Base-by-base conservation (phyloP, 441 rosid species). In the Brassica hybrid region DNA sequence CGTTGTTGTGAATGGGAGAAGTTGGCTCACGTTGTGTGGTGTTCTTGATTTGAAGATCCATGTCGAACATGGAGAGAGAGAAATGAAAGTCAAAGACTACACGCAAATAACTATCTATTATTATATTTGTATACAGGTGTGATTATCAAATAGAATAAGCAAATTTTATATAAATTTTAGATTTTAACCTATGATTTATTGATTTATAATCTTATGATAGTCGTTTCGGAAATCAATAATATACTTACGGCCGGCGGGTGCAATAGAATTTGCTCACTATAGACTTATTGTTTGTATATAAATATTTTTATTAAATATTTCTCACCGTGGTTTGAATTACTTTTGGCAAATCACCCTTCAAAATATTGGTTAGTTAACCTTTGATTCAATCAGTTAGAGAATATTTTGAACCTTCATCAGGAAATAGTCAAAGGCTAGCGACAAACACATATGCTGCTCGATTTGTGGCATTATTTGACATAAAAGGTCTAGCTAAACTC, bases 41-140 rank as follows among this genome's bases (percentile, higher is more conserved):
- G 38, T 56, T 76, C 59, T 70, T 76, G 50, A 64, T 70, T 63
- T 70, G 59, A 63, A 8, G 27, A 64, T 56, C 50, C 71, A 76
- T 76, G 70, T 62, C 16, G 30, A 14, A 34, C 16, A n/a, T 48
- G 5, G 6, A 48, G 48, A 18, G 79, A 58, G 57, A 14, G 1
- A 5, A 14, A 50, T 0, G 25, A 25, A 16, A 3, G 59, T 76
- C 30, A 12, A 3, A 60, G 41, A 19, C 18, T 50, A 34, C 34
- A 34, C 69, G 69, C 68, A 30, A 58, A 13, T 54, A 57, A 57
- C 25, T 5, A 57, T 34, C 2, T 7, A 7, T 7, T 34, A 34
- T 34, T 16, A 54, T 54, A 54, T 50, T 50, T 14, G 57, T 50
- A 66, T 14, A 36, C 3, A 70, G 32, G 25, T 76, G 9, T 5